Conservation (phyloP, 495 filamentous ascomycete genomes). For the Cenococcum geophilum region DNA sequence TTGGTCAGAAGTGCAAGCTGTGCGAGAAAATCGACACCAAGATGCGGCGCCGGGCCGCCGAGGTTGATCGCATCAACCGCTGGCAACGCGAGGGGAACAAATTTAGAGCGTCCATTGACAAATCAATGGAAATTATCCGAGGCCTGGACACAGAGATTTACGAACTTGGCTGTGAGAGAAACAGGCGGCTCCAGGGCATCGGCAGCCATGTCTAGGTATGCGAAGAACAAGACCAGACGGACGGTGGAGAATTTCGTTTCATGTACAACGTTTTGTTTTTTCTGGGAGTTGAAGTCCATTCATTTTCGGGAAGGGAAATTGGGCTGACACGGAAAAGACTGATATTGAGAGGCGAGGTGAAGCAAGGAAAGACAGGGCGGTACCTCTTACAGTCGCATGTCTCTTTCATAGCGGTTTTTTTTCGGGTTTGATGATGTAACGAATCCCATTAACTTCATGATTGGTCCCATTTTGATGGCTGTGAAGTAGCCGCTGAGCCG, state of each 20-base stretch:
- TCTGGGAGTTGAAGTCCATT: constrained; percentile 25
- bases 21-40: constrained; percentile 94
- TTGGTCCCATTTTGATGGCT: constrained; percentile 24
- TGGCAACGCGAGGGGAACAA: constrained; percentile 66
- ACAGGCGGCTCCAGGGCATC: constrained; percentile 39
- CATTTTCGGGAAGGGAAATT: constrained; percentile 25
- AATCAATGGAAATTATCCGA: constrained; percentile 57
- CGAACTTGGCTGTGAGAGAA: constrained; percentile 46
- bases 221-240: constrained; percentile 7
- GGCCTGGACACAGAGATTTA: constrained; percentile 60
- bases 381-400: constrained; percentile 30
- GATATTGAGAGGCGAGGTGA: constrained; percentile 26
- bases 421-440: constrained; percentile 28
- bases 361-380: constrained; percentile 27
- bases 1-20: constrained; percentile 62
- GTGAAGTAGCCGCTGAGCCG: constrained; percentile 32
- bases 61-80: constrained; percentile 69
- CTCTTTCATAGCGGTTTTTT: constrained; percentile 17
- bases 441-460: constrained; percentile 21
- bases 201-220: constrained; percentile 16
- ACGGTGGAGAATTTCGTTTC: constrained; percentile 27
- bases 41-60: constrained; percentile 63
- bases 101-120: constrained; percentile 74
- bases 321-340: constrained; percentile 28
- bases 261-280: constrained; percentile 30